A percentile compares a stretch with the other conserved stretches of the same genome.
Evolutionary conservation across 2,329 filamentous ascomycete species (phyloP).

Genomic region (Penicillium capsulatum): DNA sequence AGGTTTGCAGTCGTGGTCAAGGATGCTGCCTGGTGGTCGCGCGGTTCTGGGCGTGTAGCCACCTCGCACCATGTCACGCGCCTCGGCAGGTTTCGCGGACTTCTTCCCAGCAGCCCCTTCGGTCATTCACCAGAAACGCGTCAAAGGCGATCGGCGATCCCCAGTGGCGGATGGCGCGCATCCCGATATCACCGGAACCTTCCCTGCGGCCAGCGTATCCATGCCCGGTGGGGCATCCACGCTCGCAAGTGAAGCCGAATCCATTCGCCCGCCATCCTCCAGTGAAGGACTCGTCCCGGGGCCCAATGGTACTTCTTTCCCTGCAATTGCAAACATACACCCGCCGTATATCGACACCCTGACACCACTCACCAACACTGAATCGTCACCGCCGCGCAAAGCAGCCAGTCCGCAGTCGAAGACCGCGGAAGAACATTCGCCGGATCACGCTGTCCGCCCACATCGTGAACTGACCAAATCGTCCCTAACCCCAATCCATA

Average conservation of each 20-base stretch:
- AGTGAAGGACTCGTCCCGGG: constrained; percentile 63
- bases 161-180: constrained; percentile 37
- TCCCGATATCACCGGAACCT: constrained; percentile 8
- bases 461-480: constrained; percentile 28
- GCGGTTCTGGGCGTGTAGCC: constrained; percentile 41
- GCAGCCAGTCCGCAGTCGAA: constrained; percentile 50
- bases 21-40: constrained; percentile 40
- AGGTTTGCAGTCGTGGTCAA: constrained; percentile 26
- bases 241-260: constrained; percentile 11
- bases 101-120: constrained; percentile 78
- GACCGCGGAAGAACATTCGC: constrained; percentile 30
- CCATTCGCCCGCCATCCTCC: constrained; percentile 54
- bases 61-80: constrained; percentile 68
- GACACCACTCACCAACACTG: constrained; percentile 63
- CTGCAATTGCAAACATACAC: constrained; percentile 54
- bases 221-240: constrained; percentile 15
- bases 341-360: constrained; percentile 51
- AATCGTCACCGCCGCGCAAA: constrained; percentile 60
- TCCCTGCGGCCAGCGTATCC: constrained; percentile 8
- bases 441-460: constrained; percentile 28
- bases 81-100: constrained; percentile 75
- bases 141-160: constrained; percentile 53
- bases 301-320: constrained; percentile 57
- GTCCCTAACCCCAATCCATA: constrained; percentile 41
- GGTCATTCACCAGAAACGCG: constrained; percentile 51